Base-by-base conservation (phyloP, 176 grass and related monocot genomes). In the Echinochloa phyllopogon region DNA sequence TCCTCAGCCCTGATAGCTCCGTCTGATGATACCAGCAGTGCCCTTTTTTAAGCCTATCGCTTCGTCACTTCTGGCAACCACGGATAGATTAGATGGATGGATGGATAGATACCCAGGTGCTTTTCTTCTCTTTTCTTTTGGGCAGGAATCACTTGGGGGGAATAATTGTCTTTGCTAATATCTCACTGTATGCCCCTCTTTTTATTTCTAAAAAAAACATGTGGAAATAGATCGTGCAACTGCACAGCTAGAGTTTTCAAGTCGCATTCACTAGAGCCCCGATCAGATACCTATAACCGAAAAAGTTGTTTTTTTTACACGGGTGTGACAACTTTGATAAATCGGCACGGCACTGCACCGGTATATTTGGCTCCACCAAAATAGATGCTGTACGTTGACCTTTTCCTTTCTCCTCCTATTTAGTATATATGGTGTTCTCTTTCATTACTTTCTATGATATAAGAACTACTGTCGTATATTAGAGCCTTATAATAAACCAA, bases 71-170 rank as follows among this genome's bases (percentile, higher is more conserved):
- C 44, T 18, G 44, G 14, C 69, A 49, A 72, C 44, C 69, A 3
- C 16, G 13, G 44, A 24, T 49, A 15, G 33, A 65, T 72, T 70
- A 5, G 69, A 72, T 45, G 3, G 13, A 40, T 66, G 15, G 64
- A 72, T 71, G 42, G 68, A 70, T 70, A 70, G 68, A 70, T 72
- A 49, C 23, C 6, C 21, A 25, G 41, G 23, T 33, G 11, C 7
- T 1, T 5, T n/a, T 4, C 37, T 33, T 3, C 63, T 60, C 42
- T 44, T 65, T 65, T 37, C 69, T 49, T 72, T 49, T 18, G 14
- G n/a, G 14, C 24, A 72, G 69, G 69, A 72, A 72, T 72, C 69
- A 33, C 69, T 18, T 72, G 44, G 25, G 23, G 69, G 8, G 66
- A 72, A 47, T 72, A 49, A 17, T 12, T 37, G 45, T 52, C 27